Evolutionary conservation across 176 grass and related monocot species (phyloP).

Genomic region (Cenchrus fungigraminus): DNA sequence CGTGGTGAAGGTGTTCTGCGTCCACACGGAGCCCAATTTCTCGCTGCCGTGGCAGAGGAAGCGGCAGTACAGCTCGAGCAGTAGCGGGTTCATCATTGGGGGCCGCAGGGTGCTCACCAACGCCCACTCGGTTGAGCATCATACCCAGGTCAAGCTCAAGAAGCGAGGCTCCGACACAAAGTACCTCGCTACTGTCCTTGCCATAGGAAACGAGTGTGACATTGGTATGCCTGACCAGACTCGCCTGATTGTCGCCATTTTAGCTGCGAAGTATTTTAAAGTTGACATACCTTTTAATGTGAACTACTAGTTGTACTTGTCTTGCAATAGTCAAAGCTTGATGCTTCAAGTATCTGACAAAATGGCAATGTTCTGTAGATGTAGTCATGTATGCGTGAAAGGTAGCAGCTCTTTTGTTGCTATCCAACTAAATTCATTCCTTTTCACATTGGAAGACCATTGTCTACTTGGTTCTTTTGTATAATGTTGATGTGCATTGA

Average conservation of each 20-base stretch:
- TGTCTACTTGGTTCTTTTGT: neutral
- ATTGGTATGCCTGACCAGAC: slow-evolving; percentile 58
- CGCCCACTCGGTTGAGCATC: slow-evolving; percentile 92
- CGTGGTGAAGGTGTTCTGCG: slow-evolving; percentile 97
- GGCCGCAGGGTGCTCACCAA: slow-evolving; percentile 89
- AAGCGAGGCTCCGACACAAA: slow-evolving; percentile 92
- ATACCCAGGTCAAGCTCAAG: slow-evolving; percentile 97
- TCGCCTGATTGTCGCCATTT: neutral
- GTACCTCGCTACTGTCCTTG: slow-evolving; percentile 87
- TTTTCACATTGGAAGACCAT: slow-evolving; percentile 25
- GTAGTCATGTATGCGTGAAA: neutral
- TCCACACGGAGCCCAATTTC: slow-evolving; percentile 94
- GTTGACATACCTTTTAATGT: neutral
- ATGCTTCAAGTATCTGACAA: neutral
- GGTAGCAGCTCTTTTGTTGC: neutral
- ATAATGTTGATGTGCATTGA: neutral
- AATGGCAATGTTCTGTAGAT: slow-evolving; percentile 7
- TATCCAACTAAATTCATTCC: neutral
- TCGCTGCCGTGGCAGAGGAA: slow-evolving; percentile 96
- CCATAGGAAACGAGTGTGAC: slow-evolving; percentile 93
- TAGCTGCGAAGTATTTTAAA: neutral
- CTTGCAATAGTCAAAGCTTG: neutral
- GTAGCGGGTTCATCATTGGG: slow-evolving; percentile 77
- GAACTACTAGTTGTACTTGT: slow-evolving; percentile 8
- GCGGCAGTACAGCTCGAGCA: slow-evolving; percentile 92